Evolutionary conservation across 2,329 filamentous ascomycete species (phyloP), one percentile per base, ranked within the genome.

Genomic region (Alternaria postmessia): DNA sequence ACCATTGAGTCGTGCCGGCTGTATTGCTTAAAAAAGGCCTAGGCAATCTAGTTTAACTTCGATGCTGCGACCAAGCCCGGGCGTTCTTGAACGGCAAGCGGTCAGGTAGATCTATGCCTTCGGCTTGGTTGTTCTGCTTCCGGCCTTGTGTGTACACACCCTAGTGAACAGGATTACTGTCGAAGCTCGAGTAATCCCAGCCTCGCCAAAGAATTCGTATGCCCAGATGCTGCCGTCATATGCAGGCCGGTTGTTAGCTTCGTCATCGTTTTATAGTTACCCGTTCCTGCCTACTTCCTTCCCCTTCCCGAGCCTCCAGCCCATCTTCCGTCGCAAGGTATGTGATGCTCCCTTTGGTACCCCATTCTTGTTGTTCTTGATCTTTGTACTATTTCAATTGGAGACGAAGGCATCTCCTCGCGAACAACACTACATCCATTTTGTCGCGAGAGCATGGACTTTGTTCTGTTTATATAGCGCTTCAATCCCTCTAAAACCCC

Each of bases 241-340:
- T 71, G 66, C 65, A 66, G 59, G 62, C 57, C 59, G 55, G 59
- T 63, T 48, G 59, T 51, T 61, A 67, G 62, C 55, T 57, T 61
- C 48, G 52, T 62, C 62, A 57, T 64, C 59, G 56, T 62, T 61
- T 67, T 75, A 75, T 76, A 75, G 65, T 67, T 67, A 66, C 64
- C 32, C 65, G 56, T 57, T 65, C 64, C 69, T 67, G 62, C 66
- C 59, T 53, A 30, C 42, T 30, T 59, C 51, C 59, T 62, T 54
- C 60, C 51, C 42, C 62, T 57, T 57, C 41, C 64, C 65, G 64
- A 69, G 64, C 66, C 62, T 61, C 59, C 67, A 69, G 63, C 60
- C 65, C 63, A 65, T 73, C 64, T 66, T 73, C 69, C 65, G 59
- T 65, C 61, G 55, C 60, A 65, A 76, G 74, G 75, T 76, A 69